phyloP scores from a whole-genome alignment of 768 basidiomycete species.

The Calvatia gigantea region DNA sequence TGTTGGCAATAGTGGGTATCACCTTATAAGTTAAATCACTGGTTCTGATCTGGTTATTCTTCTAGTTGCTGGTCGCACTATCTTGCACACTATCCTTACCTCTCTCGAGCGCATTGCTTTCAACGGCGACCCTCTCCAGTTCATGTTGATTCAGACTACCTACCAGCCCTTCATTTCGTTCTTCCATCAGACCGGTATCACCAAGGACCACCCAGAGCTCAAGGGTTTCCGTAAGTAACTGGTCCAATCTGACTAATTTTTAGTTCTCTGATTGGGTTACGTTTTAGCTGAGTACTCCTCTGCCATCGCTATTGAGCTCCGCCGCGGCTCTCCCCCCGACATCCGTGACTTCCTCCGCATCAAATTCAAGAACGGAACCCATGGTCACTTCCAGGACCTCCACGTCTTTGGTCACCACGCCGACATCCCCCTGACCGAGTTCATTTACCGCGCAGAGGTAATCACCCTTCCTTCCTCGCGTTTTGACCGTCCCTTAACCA shows the following conservation, averaged over 20 bases:
- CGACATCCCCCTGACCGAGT: slow-evolving; percentile 81
- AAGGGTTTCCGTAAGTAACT: slow-evolving; percentile 60
- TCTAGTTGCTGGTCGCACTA: slow-evolving; percentile 78
- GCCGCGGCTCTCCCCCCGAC: slow-evolving; percentile 70
- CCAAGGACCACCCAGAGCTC: slow-evolving; percentile 54
- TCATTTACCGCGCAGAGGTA: slow-evolving; percentile 81
- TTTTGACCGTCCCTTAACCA: neutral
- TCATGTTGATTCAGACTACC: slow-evolving; percentile 74
- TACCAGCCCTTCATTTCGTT: slow-evolving; percentile 92
- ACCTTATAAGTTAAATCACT: neutral
- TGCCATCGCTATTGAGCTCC: slow-evolving; percentile 76
- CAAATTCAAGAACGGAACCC: slow-evolving; percentile 83
- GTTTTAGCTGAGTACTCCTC: slow-evolving; percentile 70
- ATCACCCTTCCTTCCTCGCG: slow-evolving; percentile 13
- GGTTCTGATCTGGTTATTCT: neutral
- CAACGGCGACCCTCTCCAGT: slow-evolving; percentile 74
- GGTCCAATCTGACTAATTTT: neutral
- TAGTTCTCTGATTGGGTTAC: neutral
- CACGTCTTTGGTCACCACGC: slow-evolving; percentile 72
- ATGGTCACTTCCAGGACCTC: slow-evolving; percentile 56
- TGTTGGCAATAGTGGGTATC: slow-evolving; percentile 72
- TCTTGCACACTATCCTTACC: slow-evolving; percentile 66
- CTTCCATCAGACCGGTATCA: slow-evolving; percentile 72
- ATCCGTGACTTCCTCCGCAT: slow-evolving; percentile 79
- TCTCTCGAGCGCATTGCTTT: slow-evolving; percentile 78